Evolutionary conservation across 2,329 filamentous ascomycete genomes (phyloP).

Genomic region (Hirsutella rhossiliensis): DNA sequence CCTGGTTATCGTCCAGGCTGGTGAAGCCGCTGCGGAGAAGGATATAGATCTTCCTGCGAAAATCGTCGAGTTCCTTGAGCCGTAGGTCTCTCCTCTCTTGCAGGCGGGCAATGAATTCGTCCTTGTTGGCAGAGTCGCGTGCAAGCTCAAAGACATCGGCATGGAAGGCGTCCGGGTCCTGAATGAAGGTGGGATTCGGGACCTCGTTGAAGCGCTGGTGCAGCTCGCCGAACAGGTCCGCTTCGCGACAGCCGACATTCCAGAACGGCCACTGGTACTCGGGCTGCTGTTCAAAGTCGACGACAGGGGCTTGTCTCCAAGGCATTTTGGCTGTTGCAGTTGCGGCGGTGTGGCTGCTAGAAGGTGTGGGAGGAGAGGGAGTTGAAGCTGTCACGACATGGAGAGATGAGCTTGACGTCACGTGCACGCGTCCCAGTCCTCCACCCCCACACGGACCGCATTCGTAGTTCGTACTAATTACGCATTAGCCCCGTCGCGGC

Average conservation of each 20-base stretch:
- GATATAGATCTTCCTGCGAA: neutral
- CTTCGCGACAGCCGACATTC: neutral
- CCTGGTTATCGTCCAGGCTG: neutral
- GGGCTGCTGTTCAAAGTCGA: neutral
- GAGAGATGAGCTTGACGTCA: too few species aligned
- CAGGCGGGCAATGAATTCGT: neutral
- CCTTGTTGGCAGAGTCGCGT: neutral
- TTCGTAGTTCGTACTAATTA: too few species aligned
- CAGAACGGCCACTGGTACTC: neutral
- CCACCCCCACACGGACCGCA: too few species aligned
- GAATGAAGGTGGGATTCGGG: neutral
- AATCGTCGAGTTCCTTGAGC: neutral
- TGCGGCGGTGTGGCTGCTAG: neutral
- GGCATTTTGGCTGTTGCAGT: neutral
- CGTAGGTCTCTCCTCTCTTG: neutral
- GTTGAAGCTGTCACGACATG: neutral
- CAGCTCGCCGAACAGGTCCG: neutral
- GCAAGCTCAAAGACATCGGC: neutral
- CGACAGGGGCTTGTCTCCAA: neutral
- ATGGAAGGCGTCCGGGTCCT: neutral
- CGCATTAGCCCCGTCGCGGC: too few species aligned
- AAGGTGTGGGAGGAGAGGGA: neutral
- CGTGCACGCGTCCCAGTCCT: too few species aligned
- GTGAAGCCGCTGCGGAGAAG: neutral
- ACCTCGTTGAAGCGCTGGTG: neutral